Base-by-base conservation (phyloP, 1,284 basidiomycete genomes). In the Cutaneotrichosporon cavernicola region DNA sequence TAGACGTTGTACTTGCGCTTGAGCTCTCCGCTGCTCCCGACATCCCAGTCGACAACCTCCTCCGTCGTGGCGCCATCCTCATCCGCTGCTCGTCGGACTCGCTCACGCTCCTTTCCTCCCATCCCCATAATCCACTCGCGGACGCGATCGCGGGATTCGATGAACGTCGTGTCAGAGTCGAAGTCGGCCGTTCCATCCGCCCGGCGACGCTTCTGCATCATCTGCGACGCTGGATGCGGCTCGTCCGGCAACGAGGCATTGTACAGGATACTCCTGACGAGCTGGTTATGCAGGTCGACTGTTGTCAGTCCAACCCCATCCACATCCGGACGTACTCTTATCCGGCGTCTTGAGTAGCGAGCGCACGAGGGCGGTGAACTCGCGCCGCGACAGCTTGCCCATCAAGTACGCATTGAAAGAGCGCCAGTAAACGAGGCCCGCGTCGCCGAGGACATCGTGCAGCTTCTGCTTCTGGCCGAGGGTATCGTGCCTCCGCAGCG, bases 401-500 rank as follows among this genome's bases (percentile, higher is more conserved):
- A 78, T 66, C 18, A 81, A 60, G 67, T 80, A 81, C 58, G 71
- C 77, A 63, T 79, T 78, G 30, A 81, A 60, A 14, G 73, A 73
- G 59, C 74, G 77, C 79, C 79, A 80, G 60, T 81, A 81, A 14
- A 84, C 81, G 34, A 90, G 73, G 13, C 90, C 82, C 69, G 90
- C 89, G 52, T 83, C 85, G 61, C 90, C 88, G 5, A 92, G 81
- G 4, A 88, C 86, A 30, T 89, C 90, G 21, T 91, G 83, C 63
- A 92, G 88, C 14, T 91, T 83, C 73, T 91, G 89, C 84, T 90
- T 89, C 53, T 86, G 86, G 36, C 86, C 82, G 8, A 74, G 70
- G 1, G 71, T 73, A 60, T 78, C 77, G n/a, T 69, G 66, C 13
- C 73, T 63, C 14, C 71, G 64, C 52, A 76, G 72, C 4, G 70